These are phyloP conservation scores for Yamadazyma aaseri DNA, from an alignment of 1,139 yeast species.

Conservation along the genomic window DNA sequence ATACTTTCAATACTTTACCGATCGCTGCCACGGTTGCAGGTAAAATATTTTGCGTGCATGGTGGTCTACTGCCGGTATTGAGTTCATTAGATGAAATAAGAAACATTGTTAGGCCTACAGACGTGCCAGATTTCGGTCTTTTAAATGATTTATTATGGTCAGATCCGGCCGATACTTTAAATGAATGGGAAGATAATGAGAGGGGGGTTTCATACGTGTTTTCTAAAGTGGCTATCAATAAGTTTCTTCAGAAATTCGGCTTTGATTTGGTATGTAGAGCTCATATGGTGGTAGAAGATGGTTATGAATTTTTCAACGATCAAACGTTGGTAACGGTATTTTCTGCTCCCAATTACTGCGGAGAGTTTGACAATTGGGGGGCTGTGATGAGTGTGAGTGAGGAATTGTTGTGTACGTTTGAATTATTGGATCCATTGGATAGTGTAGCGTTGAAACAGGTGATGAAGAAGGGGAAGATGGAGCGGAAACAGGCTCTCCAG, in stretches of 20 bases:
- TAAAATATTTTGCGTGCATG: conserved; percentile 95
- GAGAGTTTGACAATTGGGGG: conserved; percentile 98
- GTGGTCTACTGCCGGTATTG: conserved; percentile 90
- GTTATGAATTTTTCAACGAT: conserved; percentile 95
- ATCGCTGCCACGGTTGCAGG: conserved; percentile 95
- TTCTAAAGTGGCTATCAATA: conserved; percentile 87
- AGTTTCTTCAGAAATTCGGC: conserved; percentile 81
- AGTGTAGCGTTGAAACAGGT: conserved; percentile 90
- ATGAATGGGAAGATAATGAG: conserved; percentile 98
- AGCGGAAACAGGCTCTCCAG: conserved; percentile 46
- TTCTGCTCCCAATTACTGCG: conserved; percentile 96
- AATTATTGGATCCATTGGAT: conserved; percentile 89
- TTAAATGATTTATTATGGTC: conserved; percentile 93
- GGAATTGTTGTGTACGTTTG: conserved; percentile 88
- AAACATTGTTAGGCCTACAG: conserved; percentile 90
- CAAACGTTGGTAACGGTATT: conserved; percentile 91
- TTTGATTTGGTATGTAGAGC: conserved; percentile 96
- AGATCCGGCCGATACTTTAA: conserved; percentile 91
- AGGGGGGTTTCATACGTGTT: conserved; percentile 97
- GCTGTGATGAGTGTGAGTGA: conserved; percentile 98
- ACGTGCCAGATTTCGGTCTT: conserved; percentile 94
- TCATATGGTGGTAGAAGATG: conserved; percentile 98
- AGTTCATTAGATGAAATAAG: conserved; percentile 90
- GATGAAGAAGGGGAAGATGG: conserved; percentile 83
- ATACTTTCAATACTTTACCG: conserved; percentile 91